Percentiles rank a stretch among this genome's conserved stretches.
Evolutionary conservation across 2,329 filamentous ascomycete genomes (phyloP).

Genomic region (Penicillium sclerotiorum): DNA sequence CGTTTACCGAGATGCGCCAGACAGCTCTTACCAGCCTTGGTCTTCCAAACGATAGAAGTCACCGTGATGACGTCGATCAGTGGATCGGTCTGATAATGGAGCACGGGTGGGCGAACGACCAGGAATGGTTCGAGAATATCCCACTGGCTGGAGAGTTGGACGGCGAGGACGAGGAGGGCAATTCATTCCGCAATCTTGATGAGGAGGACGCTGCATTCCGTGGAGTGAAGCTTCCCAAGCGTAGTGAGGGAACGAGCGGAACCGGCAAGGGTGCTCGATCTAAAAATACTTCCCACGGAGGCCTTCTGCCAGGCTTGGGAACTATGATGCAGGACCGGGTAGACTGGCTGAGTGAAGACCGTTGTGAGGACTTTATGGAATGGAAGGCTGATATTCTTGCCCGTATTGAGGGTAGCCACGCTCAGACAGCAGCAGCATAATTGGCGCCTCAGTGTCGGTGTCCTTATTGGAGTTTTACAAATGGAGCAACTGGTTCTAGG

Average conservation of each 20-base stretch:
- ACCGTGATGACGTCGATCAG: constrained; percentile 59
- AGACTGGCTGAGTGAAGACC: constrained; percentile 51
- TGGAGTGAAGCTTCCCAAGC: constrained; percentile 29
- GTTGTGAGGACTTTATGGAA: constrained; percentile 41
- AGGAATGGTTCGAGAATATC: constrained; percentile 69
- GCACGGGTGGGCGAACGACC: constrained; percentile 55
- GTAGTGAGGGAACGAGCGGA: constrained; percentile 20
- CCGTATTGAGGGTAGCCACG: constrained; percentile 38
- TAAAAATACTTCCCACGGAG: constrained; percentile 29
- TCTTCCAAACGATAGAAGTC: constrained; percentile 43
- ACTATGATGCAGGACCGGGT: constrained; percentile 56
- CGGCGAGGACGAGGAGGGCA: constrained; percentile 37
- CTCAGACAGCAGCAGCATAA: constrained; percentile 19
- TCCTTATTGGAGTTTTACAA: not conserved
- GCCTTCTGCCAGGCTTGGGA: constrained; percentile 49
- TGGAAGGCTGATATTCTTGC: constrained; percentile 49
- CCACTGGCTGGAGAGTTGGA: constrained; percentile 40
- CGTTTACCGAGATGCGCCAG: constrained; percentile 44
- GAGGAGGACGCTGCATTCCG: constrained; percentile 31
- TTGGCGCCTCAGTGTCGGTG: not conserved
- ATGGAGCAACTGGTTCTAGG: constrained; percentile 6
- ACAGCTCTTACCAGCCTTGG: constrained; percentile 40
- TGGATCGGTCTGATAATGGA: constrained; percentile 61
- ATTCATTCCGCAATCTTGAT: constrained; percentile 37
- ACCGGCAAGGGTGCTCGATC: constrained; percentile 12